A percentile compares a stretch with the other conserved stretches of the same genome.
Evolutionary conservation across 2,329 filamentous ascomycete genomes (phyloP).

Genomic region (Septoria linicola): DNA sequence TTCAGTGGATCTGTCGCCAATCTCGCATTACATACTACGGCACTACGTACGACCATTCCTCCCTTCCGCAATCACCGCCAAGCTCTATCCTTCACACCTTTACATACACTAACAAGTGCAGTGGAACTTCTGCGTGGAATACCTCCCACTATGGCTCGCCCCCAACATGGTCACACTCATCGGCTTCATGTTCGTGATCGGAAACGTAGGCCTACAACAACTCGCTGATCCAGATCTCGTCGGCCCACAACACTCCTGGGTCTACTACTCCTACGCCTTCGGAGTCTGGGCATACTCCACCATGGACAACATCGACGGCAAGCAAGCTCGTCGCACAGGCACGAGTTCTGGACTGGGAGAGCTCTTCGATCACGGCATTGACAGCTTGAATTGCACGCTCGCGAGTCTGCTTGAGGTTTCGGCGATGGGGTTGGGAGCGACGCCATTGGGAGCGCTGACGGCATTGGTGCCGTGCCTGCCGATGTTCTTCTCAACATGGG

Average conservation of each 20-base stretch:
- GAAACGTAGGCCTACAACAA: constrained; percentile 72
- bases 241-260: constrained; percentile 72
- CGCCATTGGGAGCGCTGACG: constrained; percentile 83
- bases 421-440: constrained; percentile 86
- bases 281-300: constrained; percentile 97
- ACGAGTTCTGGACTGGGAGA: constrained; percentile 94
- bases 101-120: constrained; percentile 42
- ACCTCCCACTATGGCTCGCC: constrained; percentile 92
- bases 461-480: constrained; percentile 86
- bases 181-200: constrained; percentile 91
- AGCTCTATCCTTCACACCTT: background rate
- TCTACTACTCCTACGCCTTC: constrained; percentile 93
- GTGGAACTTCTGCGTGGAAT: constrained; percentile 96
- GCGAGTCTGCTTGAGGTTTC: constrained; percentile 87
- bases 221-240: constrained; percentile 85
- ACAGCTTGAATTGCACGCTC: constrained; percentile 94
- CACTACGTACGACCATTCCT: constrained; percentile 75
- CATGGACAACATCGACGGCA: constrained; percentile 98
- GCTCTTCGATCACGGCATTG: constrained; percentile 97
- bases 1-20: constrained; percentile 89
- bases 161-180: constrained; percentile 97
- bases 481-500: constrained; percentile 99
- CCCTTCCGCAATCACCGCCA: background rate
- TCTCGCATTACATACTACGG: constrained; percentile 89
- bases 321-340: constrained; percentile 90